These are phyloP conservation scores for Oligophagozyma castellii DNA, from an alignment of 1,139 yeast genomes.

Conservation along the genomic window DNA sequence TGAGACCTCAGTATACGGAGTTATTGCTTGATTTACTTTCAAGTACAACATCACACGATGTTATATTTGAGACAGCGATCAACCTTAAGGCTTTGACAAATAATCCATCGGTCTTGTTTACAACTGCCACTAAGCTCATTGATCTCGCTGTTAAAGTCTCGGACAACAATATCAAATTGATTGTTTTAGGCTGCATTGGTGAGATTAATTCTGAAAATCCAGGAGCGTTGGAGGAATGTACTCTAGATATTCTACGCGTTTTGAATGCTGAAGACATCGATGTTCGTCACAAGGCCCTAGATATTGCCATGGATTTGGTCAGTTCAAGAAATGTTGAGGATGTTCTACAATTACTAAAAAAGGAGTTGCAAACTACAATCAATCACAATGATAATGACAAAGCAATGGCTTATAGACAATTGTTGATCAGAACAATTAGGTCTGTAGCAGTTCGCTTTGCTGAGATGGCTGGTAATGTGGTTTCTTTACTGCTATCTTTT, in stretches of 20 bases:
- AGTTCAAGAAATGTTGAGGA: conserved; percentile 88
- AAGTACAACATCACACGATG: conserved; percentile 56
- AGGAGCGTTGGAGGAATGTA: conserved; percentile 73
- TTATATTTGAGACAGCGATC: conserved; percentile 83
- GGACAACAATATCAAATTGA: conserved; percentile 85
- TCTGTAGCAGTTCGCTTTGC: conserved; percentile 77
- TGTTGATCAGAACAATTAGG: conserved; percentile 79
- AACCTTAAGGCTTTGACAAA: conserved; percentile 65
- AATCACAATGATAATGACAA: conserved; percentile 48
- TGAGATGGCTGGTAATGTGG: conserved; percentile 86
- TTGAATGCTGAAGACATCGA: conserved; percentile 80
- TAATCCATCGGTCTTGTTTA: conserved; percentile 51
- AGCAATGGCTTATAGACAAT: conserved; percentile 74
- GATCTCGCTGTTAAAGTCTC: conserved; percentile 85
- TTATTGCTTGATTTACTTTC: conserved; percentile 64
- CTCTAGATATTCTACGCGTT: conserved; percentile 77
- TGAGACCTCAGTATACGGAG: conserved; percentile 59
- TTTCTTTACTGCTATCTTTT: conserved; percentile 76
- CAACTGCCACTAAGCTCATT: conserved; percentile 74
- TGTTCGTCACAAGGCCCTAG: conserved; percentile 78
- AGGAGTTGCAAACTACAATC: conserved; percentile 70
- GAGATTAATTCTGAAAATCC: conserved; percentile 65
- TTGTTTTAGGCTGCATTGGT: conserved; percentile 75
- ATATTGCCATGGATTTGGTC: conserved; percentile 66
- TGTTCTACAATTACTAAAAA: conserved; percentile 80